Percentiles rank a stretch among this genome's conserved stretches.
Conservation (phyloP, 2,329 filamentous ascomycete species). For the Cyanodermella asteris region DNA sequence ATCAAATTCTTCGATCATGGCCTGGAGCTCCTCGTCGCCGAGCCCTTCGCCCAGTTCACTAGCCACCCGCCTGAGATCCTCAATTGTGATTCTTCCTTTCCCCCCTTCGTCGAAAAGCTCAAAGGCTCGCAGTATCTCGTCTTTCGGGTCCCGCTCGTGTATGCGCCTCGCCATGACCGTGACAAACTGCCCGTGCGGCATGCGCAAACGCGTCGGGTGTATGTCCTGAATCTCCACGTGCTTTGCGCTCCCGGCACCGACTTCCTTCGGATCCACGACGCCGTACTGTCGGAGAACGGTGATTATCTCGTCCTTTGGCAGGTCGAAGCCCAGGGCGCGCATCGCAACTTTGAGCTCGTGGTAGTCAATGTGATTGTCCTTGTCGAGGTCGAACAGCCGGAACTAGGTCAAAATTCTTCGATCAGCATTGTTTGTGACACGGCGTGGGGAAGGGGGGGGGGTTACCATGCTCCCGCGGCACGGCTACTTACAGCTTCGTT, state of each 20-base stretch:
- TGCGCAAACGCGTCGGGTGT: slow-evolving; percentile 43
- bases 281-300: slow-evolving; percentile 63
- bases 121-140: slow-evolving; percentile 83
- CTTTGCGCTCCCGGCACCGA: slow-evolving; percentile 34
- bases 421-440: not conserved
- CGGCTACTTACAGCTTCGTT: slow-evolving; percentile 87
- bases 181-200: slow-evolving; percentile 53
- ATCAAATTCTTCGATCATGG: slow-evolving; percentile 98
- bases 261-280: too few species aligned
- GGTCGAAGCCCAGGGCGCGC: slow-evolving; percentile 58
- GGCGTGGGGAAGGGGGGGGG: not conserved
- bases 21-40: slow-evolving; percentile 74
- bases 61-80: slow-evolving; percentile 71
- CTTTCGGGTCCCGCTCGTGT: slow-evolving; percentile 58
- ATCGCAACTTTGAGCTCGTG: slow-evolving; percentile 95
- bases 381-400: slow-evolving; percentile 87
- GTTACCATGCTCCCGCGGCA: too few species aligned
- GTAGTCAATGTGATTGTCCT: slow-evolving; percentile 84
- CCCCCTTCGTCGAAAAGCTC: slow-evolving; percentile 77
- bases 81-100: slow-evolving; percentile 78
- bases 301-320: slow-evolving; percentile 10
- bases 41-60: slow-evolving; percentile 81
- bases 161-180: slow-evolving; percentile 62
- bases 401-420: slow-evolving; percentile 34
- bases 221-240: slow-evolving; percentile 8